Base-by-base conservation (phyloP, 2,329 filamentous ascomycete genomes). In the Penicillium sp. region DNA sequence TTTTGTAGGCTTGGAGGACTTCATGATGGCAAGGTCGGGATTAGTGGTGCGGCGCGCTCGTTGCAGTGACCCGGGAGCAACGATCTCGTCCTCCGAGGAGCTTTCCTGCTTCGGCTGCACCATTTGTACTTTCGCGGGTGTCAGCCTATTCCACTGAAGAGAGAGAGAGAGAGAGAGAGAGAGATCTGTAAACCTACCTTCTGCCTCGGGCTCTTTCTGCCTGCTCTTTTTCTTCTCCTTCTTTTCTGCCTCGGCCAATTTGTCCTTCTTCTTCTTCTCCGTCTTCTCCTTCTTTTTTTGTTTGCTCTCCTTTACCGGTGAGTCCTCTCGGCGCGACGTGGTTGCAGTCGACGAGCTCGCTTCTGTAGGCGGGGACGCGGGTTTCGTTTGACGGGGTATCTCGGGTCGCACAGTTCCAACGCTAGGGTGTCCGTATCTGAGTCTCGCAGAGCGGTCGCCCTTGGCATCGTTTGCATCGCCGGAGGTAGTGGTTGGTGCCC, bases 371-470 rank as follows among this genome's bases (percentile, higher is more conserved):
- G 27, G 13, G 6, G 50, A 22, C 46, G 49, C 31, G 7, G 31
- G 10, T n/a, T 58, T 50, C 19, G 27, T 50, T 22, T 55, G 58
- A 33, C 31, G 49, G n/a, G 60, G 35, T 4, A 53, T 59, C 19
- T 51, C 31, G 10, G 57, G 16, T 35, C 62, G 57, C 1, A 66
- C 47, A 31, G 56, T 52, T 0, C 68, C 60, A 52, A 60, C 59
- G 9, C 66, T 71, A 11, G 73, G 69, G 59, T 73, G 69, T 6
- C 59, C 59, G 56, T 75, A 78, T 35, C 69, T 69, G 10, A 78
- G 64, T 16, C 62, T 73, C 16, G 75, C 72, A 27, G 71, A 64
- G 49, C 70, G 69, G 43, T 71, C 69, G 41, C 60, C 59, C 16
- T 69, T 62, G 3, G 64, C 64, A 2, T 64, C 62, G 16, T 63